These are phyloP conservation scores for Fragaria vesca DNA, from an alignment of 306 rosid genomes.

Conservation along the genomic window DNA sequence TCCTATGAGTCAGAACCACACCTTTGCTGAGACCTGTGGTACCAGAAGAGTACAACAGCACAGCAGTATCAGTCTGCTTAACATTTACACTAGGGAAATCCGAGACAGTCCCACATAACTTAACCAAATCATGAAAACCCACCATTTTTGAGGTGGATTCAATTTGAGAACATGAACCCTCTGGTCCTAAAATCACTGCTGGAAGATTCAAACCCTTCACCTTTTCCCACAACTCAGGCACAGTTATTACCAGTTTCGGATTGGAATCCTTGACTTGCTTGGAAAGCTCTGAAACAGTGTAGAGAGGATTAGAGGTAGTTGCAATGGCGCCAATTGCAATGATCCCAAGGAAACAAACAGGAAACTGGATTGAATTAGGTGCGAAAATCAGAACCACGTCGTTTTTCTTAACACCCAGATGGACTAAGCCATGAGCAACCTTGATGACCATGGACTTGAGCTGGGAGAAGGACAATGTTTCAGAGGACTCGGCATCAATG, in stretches of 20 bases:
- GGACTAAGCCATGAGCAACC: slow-evolving; percentile 51
- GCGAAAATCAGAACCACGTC: slow-evolving; percentile 79
- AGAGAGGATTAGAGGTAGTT: slow-evolving; percentile 72
- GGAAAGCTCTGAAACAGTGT: slow-evolving; percentile 59
- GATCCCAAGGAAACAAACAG: slow-evolving; percentile 55
- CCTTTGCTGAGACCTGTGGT: slow-evolving; percentile 90
- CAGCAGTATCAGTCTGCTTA: slow-evolving; percentile 69
- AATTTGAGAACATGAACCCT: slow-evolving; percentile 4
- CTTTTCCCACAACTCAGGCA: slow-evolving; percentile 58
- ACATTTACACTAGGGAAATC: slow-evolving; percentile 45
- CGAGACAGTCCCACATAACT: slow-evolving; percentile 30
- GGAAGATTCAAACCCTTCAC: slow-evolving; percentile 54
- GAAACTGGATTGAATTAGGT: slow-evolving; percentile 61
- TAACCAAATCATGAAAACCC: slow-evolving; percentile 43
- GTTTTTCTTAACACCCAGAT: slow-evolving; percentile 57
- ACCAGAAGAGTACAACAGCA: slow-evolving; percentile 78
- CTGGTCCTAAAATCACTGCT: slow-evolving; percentile 41
- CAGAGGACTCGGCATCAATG: slow-evolving; percentile 50
- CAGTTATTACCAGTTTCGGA: slow-evolving; percentile 68
- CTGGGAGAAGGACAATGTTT: slow-evolving; percentile 46
- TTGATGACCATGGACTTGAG: slow-evolving; percentile 45
- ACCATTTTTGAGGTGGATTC: slow-evolving; percentile 11
- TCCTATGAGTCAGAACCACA: slow-evolving; percentile 63
- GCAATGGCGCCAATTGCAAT: slow-evolving; percentile 65
- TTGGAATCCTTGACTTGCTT: slow-evolving; percentile 68